Percentiles rank a stretch among this genome's conserved stretches.
Conservation (phyloP, 2,329 filamentous ascomycete species). For the Aphanoascus verrucosus region DNA sequence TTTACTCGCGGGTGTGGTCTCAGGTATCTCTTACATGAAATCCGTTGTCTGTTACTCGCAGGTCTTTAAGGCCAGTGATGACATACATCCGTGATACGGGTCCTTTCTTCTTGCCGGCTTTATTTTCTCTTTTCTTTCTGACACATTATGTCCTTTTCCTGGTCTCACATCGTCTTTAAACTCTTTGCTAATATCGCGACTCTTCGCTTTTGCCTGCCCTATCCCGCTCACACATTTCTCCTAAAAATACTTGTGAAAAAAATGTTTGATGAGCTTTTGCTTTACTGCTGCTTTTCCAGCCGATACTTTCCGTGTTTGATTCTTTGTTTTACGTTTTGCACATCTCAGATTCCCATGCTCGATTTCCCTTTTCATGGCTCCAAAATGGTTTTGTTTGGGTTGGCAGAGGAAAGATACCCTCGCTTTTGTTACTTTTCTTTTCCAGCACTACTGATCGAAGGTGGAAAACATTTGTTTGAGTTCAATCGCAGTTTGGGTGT, state of each 20-base stretch:
- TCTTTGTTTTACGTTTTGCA: neutral
- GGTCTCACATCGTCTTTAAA: neutral
- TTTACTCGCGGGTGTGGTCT: neutral
- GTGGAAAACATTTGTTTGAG: neutral
- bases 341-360: constrained; percentile 1
- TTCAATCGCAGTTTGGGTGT: neutral
- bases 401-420: constrained; percentile 9
- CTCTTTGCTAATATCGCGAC: constrained; percentile 1
- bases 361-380: neutral
- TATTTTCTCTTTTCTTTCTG: neutral
- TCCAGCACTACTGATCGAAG: neutral
- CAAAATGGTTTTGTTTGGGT: constrained; percentile 9
- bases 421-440: constrained; percentile 6
- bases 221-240: neutral
- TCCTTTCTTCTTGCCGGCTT: neutral
- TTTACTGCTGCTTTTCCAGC: neutral
- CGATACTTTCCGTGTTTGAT: neutral
- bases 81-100: neutral
- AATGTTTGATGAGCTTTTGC: neutral
- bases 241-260: neutral
- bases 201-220: neutral
- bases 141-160: neutral
- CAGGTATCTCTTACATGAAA: neutral
- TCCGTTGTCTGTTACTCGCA: neutral
- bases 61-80: neutral